Evolutionary conservation across 257 asterid species (phyloP), one percentile per base, ranked within the genome.

Genomic region (Nicotiana otophora): DNA sequence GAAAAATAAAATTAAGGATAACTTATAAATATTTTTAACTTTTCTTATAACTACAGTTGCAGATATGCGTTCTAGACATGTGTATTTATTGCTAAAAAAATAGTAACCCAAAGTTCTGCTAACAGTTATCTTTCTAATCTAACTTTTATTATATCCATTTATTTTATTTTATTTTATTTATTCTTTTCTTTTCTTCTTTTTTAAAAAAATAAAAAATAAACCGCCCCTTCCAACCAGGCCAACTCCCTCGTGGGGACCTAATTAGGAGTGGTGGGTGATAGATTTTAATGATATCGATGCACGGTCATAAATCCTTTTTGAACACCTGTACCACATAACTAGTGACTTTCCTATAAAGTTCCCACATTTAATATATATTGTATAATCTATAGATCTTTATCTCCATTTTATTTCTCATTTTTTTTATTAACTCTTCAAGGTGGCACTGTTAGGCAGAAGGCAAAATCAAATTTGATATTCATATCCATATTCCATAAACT

Each of bases 381-480:
- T 74, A 20, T 12, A 46, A 46, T 74, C 26, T 48, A 3, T 23
- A 26, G 26, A 12, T 20, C 58, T 74, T 23, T 74, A 46, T 46
- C 54, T 61, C 5, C 28, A 2, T n/a, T 60, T n/a, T 61, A n/a
- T 42, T 28, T 23, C 16, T 16, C 14, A 42, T 23, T 14, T 74
- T 74, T 39, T 39, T 39, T 39, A 39, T 51, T 74, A 74, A 74
- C 33, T 8, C 54, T 48, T 74, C 39, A 74, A 74, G 62, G 61
- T 74, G 79, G 79, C 61, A 74, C 61, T 26, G 80, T 26, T 74
- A 48, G 42, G 80, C 80, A 26, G 39, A 74, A 48, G 80, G 80
- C 58, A 20, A 74, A 48, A 74, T 14, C 80, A 48, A 74, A 74
- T 12, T 74, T 74, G 80, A 48, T 48, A 15, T 74, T 74, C 80